These are phyloP conservation scores for Paracoccidioides lutzii DNA, from an alignment of 2,329 filamentous ascomycete genomes.

Conservation along the genomic window DNA sequence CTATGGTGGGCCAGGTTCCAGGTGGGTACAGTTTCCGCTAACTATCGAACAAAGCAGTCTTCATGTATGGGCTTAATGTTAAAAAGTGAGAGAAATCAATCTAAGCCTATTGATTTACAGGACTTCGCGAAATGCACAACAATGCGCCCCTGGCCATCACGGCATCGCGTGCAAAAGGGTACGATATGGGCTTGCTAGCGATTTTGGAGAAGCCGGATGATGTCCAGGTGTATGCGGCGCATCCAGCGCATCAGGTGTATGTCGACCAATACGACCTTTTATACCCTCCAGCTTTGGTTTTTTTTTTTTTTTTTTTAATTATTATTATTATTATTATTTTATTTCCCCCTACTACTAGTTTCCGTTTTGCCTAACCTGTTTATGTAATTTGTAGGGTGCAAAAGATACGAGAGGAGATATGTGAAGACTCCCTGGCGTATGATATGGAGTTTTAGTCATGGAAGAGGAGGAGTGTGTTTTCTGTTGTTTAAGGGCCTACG, in stretches of 20 bases:
- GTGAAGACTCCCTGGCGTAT: conserved; percentile 31
- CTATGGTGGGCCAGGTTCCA: conserved; percentile 33
- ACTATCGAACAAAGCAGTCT: neutral
- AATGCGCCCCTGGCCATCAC: conserved; percentile 27
- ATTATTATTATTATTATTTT: neutral
- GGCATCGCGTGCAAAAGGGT: conserved; percentile 32
- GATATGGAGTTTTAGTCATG: conserved; percentile 26
- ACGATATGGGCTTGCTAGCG: conserved; percentile 35
- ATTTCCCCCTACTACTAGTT: neutral
- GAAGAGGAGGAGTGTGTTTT: neutral
- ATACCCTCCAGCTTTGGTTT: no score
- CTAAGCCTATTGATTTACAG: neutral
- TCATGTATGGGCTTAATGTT: neutral
- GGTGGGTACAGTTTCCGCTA: conserved; percentile 13
- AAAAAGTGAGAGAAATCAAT: neutral
- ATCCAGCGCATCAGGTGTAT: conserved; percentile 36
- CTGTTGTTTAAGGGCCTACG: neutral
- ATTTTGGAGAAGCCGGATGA: conserved; percentile 33
- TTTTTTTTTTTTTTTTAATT: no score
- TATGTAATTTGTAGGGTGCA: conserved; percentile 20
- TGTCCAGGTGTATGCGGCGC: conserved; percentile 31
- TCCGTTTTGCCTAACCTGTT: neutral
- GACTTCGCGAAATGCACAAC: conserved; percentile 26
- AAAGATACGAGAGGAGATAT: conserved; percentile 29
- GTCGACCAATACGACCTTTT: conserved; percentile 8